Base-by-base conservation (phyloP, 1,139 yeast genomes). In the Diutina mesorugosa region DNA sequence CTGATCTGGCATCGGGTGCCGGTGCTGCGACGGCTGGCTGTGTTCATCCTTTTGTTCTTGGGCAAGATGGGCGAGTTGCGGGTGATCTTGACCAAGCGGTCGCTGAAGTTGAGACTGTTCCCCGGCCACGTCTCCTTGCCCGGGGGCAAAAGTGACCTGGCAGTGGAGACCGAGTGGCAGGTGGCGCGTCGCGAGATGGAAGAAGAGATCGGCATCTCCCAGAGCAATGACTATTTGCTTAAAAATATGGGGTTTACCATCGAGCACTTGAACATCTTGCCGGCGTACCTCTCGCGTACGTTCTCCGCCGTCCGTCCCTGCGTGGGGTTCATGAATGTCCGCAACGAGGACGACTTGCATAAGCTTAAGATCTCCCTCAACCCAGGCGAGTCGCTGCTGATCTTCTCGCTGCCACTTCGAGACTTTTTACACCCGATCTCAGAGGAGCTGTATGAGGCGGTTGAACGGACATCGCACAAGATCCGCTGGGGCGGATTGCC, bases 101-200 rank as follows among this genome's bases (percentile, higher is more conserved):
- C 95, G 12, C 76, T 87, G 55, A 75, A 78, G 56, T 72, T 90
- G 63, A 74, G 84, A 54, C 80, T 80, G 57, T 90, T 89, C 69
- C 87, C 95, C 0, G 96, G 97, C 6, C 96, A 90, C 66, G 87
- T 89, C 14, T 87, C 96, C 4, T 72, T 90, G 26, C 97, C 97
- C 2, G 97, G 97, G 3, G 97, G 97, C 3, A 84, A 84, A 65
- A 87, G 93, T 6, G 96, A 90, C 66, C 67, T 64, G 53, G 81
- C 77, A 0, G 64, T 72, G 4, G 97, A 90, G 66, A 68, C 81
- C 16, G 88, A 86, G 60, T 85, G 87, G 77, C 77, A 77, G 56
- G 85, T 87, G 46, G 84, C 96, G 0, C 73, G 95, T 59, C 73
- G 97, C 55, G 97, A 90, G 69, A 84, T 90, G 64, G 81, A 78